Conservation (phyloP, 768 basidiomycete genomes). For the Neoboletus magnificus region DNA sequence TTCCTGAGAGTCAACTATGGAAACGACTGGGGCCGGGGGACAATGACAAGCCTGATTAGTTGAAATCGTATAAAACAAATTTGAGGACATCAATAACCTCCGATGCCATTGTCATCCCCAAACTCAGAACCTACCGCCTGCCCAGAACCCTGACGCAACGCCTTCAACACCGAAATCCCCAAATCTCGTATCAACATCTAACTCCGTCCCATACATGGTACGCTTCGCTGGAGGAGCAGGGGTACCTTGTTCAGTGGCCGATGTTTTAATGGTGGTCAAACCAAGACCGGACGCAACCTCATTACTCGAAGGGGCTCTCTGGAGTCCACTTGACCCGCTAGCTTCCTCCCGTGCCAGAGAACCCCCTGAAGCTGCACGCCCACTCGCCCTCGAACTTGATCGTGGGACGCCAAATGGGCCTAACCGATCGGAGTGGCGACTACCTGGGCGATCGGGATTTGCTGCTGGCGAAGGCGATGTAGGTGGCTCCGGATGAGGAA, state of each 20-base stretch:
- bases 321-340: slow-evolving; percentile 26
- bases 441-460: slow-evolving; percentile 32
- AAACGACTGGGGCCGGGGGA: background rate
- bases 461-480: slow-evolving; percentile 33
- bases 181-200: slow-evolving; percentile 79
- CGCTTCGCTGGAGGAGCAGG: slow-evolving; percentile 51
- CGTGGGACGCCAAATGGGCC: slow-evolving; percentile 34
- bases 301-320: slow-evolving; percentile 40
- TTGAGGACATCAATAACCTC: slow-evolving; percentile 3
- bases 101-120: background rate
- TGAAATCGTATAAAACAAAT: slow-evolving; percentile 6
- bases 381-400: slow-evolving; percentile 37
- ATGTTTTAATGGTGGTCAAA: slow-evolving; percentile 37
- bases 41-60: slow-evolving; percentile 7
- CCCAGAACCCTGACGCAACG: slow-evolving; percentile 71
- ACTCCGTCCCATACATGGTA: slow-evolving; percentile 83
- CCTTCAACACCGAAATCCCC: slow-evolving; percentile 82
- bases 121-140: slow-evolving; percentile 43
- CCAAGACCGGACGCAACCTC: slow-evolving; percentile 45
- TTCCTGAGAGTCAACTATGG: slow-evolving; percentile 1
- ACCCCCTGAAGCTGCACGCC: slow-evolving; percentile 26
- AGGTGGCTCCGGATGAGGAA: slow-evolving; percentile 35
- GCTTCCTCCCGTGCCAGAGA: slow-evolving; percentile 26
- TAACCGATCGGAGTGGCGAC: slow-evolving; percentile 32
- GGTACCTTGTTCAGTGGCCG: slow-evolving; percentile 38